phyloP scores from a whole-genome alignment of 2,329 filamentous ascomycete genomes.

The Scedosporium apiospermum region DNA sequence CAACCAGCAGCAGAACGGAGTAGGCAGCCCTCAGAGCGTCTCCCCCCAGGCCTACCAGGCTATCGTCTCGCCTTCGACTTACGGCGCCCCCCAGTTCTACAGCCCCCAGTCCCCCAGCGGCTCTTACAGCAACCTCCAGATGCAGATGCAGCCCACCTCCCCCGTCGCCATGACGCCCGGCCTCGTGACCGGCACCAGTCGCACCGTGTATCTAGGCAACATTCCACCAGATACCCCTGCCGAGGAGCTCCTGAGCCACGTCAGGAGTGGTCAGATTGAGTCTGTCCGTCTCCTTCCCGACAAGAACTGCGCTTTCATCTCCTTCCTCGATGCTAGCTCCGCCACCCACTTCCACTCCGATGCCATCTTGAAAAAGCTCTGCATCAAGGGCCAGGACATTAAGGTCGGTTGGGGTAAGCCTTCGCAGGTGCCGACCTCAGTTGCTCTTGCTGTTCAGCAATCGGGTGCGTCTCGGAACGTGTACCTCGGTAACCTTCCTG shows the following conservation, averaged over 20 bases:
- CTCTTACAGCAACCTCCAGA: constrained; percentile 53
- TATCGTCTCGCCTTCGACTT: constrained; percentile 76
- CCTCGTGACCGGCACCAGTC: constrained; percentile 80
- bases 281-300: constrained; percentile 94
- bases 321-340: constrained; percentile 93
- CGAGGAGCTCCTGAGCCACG: constrained; percentile 93
- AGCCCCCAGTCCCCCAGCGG: constrained; percentile 79
- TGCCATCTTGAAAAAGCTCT: constrained; percentile 98
- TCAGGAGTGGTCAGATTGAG: constrained; percentile 95
- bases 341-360: constrained; percentile 99
- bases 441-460: constrained; percentile 94
- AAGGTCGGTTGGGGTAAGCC: constrained; percentile 99
- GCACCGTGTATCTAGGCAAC: constrained; percentile 95
- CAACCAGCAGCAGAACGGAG: constrained; percentile 49
- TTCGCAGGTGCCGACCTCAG: constrained; percentile 93
- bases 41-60: constrained; percentile 77
- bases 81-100: constrained; percentile 73
- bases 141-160: constrained; percentile 55
- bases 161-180: constrained; percentile 70
- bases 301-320: constrained; percentile 99
- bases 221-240: constrained; percentile 96
- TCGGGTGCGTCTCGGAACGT: constrained; percentile 95
- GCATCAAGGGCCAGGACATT: constrained; percentile 97
- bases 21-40: constrained; percentile 66
- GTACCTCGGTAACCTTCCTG: constrained; percentile 85